These are phyloP conservation scores for Pythium angustatum DNA, from an alignment of 352 stramenopile species.

Conservation along the genomic window DNA sequence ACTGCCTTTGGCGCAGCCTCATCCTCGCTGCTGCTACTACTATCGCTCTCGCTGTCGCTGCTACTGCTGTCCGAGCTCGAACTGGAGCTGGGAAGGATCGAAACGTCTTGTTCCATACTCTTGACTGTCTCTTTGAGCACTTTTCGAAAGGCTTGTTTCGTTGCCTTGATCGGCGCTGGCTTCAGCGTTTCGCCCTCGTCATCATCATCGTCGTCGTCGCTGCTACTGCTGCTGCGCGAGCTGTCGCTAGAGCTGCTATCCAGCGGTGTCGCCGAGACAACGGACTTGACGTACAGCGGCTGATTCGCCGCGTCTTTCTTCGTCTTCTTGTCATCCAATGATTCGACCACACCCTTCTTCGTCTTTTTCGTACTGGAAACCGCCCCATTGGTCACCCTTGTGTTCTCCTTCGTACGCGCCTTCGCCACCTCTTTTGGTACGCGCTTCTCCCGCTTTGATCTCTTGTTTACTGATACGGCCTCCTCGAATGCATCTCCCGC, in stretches of 20 bases:
- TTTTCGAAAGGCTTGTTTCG: conserved; percentile 19
- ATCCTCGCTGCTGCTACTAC: conserved; percentile 16
- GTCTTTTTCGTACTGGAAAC: no score
- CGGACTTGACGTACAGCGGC: neutral
- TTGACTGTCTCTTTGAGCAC: conserved; percentile 19
- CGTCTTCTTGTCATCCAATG: neutral
- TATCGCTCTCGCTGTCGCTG: conserved; percentile 7
- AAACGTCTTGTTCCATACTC: conserved; percentile 15
- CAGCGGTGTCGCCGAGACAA: neutral
- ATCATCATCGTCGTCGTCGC: conserved; percentile 18
- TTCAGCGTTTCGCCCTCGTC: neutral
- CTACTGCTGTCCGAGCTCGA: neutral
- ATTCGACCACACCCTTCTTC: neutral
- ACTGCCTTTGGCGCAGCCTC: conserved; percentile 13
- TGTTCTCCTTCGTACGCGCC: neutral
- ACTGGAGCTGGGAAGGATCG: neutral
- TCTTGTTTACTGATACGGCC: conserved; percentile 5
- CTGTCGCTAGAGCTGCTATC: conserved; percentile 14
- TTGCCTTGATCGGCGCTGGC: neutral
- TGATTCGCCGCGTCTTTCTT: neutral
- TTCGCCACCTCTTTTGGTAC: neutral
- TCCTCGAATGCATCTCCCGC: neutral
- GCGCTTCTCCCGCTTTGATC: conserved; percentile 4
- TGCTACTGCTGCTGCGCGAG: conserved; percentile 24
- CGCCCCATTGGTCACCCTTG: no score